phyloP scores from a whole-genome alignment of 1,284 basidiomycete genomes.

The Heterobasidion parviporum region DNA sequence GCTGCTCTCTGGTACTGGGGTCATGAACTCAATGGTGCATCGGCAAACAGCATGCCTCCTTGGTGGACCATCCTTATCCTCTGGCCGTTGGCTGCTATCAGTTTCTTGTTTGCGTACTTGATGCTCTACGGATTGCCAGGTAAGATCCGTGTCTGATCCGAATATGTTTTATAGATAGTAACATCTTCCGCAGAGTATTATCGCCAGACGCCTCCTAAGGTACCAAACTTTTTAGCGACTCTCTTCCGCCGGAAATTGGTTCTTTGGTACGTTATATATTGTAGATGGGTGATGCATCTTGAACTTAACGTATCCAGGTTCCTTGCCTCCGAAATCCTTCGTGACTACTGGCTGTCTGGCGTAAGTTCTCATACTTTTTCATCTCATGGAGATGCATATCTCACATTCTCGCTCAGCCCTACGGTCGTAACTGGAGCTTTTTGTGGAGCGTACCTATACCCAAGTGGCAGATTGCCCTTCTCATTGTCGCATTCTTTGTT shows the following conservation, averaged over 20 bases:
- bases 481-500: constrained; percentile 80
- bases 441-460: constrained; percentile 81
- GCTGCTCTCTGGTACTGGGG: constrained; percentile 95
- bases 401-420: constrained; percentile 41
- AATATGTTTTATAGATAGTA: not conserved
- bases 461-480: constrained; percentile 74
- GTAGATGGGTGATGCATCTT: not conserved
- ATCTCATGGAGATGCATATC: not conserved
- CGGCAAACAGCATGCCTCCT: constrained; percentile 44
- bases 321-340: constrained; percentile 80
- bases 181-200: constrained; percentile 57
- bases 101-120: constrained; percentile 71
- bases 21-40: constrained; percentile 56
- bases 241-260: constrained; percentile 85
- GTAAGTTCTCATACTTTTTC: constrained; percentile 34
- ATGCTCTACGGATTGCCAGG: constrained; percentile 82
- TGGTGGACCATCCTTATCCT: constrained; percentile 82
- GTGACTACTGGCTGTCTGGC: constrained; percentile 90
- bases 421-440: constrained; percentile 91
- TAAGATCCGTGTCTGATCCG: constrained; percentile 23
- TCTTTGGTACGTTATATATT: constrained; percentile 37
- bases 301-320: constrained; percentile 38
- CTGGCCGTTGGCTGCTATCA: constrained; percentile 75
- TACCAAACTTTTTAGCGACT: constrained; percentile 84
- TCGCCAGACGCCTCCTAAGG: constrained; percentile 84